A percentile compares a stretch with the other conserved stretches of the same genome.
Evolutionary conservation across 129 eudicot genomes (phyloP).

Genomic region (Smallanthus sonchifolius): DNA sequence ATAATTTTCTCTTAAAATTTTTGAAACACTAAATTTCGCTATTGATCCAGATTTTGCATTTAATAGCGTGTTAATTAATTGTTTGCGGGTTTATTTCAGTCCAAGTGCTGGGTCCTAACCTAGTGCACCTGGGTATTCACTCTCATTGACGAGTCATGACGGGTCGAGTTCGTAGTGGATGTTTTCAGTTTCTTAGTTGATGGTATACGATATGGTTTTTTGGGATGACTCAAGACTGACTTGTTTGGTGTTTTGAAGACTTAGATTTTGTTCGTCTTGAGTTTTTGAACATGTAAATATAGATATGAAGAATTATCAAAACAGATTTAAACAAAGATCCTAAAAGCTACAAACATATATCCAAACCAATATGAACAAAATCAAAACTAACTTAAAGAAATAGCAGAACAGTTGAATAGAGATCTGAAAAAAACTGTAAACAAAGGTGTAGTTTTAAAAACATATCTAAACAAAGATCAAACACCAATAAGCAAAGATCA

Average conservation of each 20-base stretch:
- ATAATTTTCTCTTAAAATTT: neutral
- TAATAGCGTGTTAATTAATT: neutral
- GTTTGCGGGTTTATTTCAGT: conserved; percentile 32
- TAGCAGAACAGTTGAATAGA: no score
- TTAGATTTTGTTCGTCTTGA: no score
- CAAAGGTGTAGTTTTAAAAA: no score
- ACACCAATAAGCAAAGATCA: no score
- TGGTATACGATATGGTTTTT: neutral
- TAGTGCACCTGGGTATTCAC: conserved; percentile 95
- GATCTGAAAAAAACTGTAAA: no score
- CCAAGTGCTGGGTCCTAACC: conserved; percentile 99
- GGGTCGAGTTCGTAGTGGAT: conserved; percentile 24
- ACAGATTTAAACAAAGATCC: neutral
- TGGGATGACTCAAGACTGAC: neutral
- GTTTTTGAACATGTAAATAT: no score
- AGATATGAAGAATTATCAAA: no score
- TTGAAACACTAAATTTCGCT: neutral
- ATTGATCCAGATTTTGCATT: neutral
- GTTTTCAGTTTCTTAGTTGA: neutral
- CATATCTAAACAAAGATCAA: no score
- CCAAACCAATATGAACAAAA: neutral
- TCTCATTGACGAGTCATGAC: conserved; percentile 77
- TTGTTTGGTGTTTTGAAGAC: neutral
- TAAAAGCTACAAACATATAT: neutral
- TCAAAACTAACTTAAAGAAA: no score